Evolutionary conservation across 1,284 basidiomycete genomes (phyloP).

Genomic region (Sanghuangporus weigelae): DNA sequence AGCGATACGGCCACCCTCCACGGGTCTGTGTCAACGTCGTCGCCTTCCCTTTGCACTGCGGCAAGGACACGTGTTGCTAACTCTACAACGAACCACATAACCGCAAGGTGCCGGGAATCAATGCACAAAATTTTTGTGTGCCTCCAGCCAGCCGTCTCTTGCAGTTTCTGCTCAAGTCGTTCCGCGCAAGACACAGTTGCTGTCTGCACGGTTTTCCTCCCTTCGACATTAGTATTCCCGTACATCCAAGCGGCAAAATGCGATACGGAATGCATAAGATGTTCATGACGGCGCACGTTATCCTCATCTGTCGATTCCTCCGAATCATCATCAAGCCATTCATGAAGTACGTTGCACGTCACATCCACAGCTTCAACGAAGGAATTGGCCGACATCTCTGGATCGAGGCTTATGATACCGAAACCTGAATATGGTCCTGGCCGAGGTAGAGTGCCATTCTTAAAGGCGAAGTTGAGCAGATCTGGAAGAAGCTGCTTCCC

Average conservation of each 20-base stretch:
- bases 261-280: constrained; percentile 33
- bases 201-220: constrained; percentile 27
- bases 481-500: constrained; percentile 53
- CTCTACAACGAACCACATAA: constrained; percentile 63
- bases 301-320: constrained; percentile 7
- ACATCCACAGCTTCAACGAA: constrained; percentile 37
- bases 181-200: constrained; percentile 31
- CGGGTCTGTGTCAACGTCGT: constrained; percentile 21
- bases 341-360: constrained; percentile 39
- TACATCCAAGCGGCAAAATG: constrained; percentile 40
- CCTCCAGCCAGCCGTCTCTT: not conserved
- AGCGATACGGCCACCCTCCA: constrained; percentile 27
- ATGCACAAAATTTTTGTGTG: not conserved
- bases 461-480: constrained; percentile 36
- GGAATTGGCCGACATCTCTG: constrained; percentile 31
- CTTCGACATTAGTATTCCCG: constrained; percentile 30
- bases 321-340: constrained; percentile 6
- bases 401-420: constrained; percentile 36
- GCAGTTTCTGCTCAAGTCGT: constrained; percentile 19
- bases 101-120: constrained; percentile 29
- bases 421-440: constrained; percentile 29
- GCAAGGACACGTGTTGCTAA: constrained; percentile 36
- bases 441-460: constrained; percentile 21
- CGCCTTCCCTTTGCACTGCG: constrained; percentile 24
- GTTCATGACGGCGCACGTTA: constrained; percentile 33